These are phyloP conservation scores for Theileria annulata DNA, from an alignment of 169 alveolate species.

Conservation along the genomic window DNA sequence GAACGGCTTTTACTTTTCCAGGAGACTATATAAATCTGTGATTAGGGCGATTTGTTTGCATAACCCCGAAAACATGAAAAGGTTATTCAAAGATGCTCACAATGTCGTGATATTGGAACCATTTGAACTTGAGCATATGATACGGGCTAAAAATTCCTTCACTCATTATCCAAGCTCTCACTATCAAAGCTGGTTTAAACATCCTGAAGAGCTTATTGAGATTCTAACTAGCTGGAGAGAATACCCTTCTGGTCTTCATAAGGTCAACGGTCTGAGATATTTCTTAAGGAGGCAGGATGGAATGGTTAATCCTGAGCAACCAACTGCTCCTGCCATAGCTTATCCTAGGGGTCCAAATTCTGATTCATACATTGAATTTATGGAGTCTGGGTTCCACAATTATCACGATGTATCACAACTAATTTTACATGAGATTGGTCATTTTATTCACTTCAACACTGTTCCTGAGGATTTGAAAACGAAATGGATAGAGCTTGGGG, in stretches of 20 bases:
- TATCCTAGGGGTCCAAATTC: constrained; percentile 74
- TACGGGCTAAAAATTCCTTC: constrained; percentile 12
- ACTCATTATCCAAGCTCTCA: constrained; percentile 65
- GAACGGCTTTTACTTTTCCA: constrained; percentile 71
- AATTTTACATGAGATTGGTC: constrained; percentile 74
- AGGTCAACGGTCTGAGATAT: constrained; percentile 72
- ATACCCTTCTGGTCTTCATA: constrained; percentile 78
- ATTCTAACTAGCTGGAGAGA: constrained; percentile 79
- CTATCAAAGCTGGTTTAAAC: constrained; percentile 77
- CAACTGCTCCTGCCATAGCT: constrained; percentile 83
- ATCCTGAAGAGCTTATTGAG: constrained; percentile 77
- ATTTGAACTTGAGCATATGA: constrained; percentile 14
- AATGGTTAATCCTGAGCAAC: constrained; percentile 72
- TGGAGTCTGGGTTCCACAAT: constrained; percentile 77
- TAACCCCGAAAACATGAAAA: constrained; percentile 42
- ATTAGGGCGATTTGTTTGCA: constrained; percentile 69
- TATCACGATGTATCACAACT: constrained; percentile 72
- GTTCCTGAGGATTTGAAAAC: constrained; percentile 46
- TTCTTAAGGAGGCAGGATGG: constrained; percentile 74
- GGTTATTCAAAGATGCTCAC: constrained; percentile 64
- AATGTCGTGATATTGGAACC: constrained; percentile 73
- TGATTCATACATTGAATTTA: constrained; percentile 74
- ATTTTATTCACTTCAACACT: constrained; percentile 66
- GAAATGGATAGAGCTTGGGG: constrained; percentile 67
- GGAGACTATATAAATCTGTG: constrained; percentile 74